These are phyloP conservation scores for Setomelanomma holmii DNA, from an alignment of 2,329 filamentous ascomycete species.

Conservation along the genomic window DNA sequence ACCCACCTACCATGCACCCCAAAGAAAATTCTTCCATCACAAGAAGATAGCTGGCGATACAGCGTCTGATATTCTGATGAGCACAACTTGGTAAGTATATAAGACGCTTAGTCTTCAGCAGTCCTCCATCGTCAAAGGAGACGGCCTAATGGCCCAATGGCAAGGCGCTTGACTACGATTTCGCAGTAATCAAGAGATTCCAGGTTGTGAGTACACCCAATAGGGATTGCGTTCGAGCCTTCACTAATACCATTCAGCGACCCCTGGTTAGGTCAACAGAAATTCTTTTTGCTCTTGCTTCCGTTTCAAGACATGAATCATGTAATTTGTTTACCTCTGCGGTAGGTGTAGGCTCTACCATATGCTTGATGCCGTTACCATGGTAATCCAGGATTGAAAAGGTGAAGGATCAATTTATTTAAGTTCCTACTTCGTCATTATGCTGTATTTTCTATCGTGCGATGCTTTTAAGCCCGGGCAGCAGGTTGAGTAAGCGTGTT, in stretches of 20 bases:
- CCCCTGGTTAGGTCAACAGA: slow-evolving; percentile 26
- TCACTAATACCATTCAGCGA: slow-evolving; percentile 12
- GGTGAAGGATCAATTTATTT: too few relatives aligned
- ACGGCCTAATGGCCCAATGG: slow-evolving; percentile 59
- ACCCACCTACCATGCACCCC: background rate
- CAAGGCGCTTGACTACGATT: slow-evolving; percentile 64
- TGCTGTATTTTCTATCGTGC: background rate
- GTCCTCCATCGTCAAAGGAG: background rate
- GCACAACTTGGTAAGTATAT: background rate
- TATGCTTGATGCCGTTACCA: too few relatives aligned
- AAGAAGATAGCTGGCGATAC: background rate
- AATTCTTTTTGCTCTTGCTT: slow-evolving; percentile 1
- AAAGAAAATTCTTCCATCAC: background rate
- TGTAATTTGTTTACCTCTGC: too few relatives aligned
- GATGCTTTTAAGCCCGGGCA: slow-evolving; percentile 13
- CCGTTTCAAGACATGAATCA: too few relatives aligned
- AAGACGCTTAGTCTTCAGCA: background rate
- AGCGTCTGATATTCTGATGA: background rate
- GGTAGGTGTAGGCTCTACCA: too few relatives aligned
- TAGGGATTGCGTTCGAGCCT: slow-evolving; percentile 6
- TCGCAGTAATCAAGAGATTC: slow-evolving; percentile 36
- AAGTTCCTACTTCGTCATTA: too few relatives aligned
- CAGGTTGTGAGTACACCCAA: slow-evolving; percentile 22
- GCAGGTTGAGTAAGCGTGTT: slow-evolving; percentile 20
- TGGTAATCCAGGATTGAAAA: too few relatives aligned